Conservation (phyloP, 306 rosid species). For the Malus fusca region DNA sequence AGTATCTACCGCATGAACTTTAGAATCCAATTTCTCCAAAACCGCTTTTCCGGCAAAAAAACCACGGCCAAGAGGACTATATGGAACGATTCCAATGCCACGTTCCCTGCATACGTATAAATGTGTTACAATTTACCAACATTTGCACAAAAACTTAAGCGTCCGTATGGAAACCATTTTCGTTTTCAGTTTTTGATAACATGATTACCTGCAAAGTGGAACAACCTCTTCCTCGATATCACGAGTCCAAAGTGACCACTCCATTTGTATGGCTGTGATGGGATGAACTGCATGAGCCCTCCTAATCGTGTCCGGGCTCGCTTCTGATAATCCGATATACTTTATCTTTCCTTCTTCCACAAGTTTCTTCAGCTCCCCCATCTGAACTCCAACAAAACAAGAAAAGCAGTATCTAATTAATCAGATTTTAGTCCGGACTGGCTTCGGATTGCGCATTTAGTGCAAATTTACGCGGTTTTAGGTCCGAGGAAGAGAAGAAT, state of each 20-base stretch:
- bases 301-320: constrained; percentile 64
- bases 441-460: too few relatives aligned
- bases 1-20: constrained; percentile 30
- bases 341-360: constrained; percentile 72
- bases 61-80: constrained; percentile 77
- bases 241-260: constrained; percentile 80
- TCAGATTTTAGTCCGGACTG: background rate
- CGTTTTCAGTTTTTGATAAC: background rate
- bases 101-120: constrained; percentile 43
- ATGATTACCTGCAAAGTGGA: background rate
- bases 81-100: constrained; percentile 75
- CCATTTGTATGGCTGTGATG: constrained; percentile 63
- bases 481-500: too few relatives aligned
- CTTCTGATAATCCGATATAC: constrained; percentile 72
- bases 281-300: constrained; percentile 89
- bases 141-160: background rate
- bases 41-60: constrained; percentile 71
- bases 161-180: too few relatives aligned
- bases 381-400: constrained; percentile 19
- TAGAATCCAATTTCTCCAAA: constrained; percentile 31
- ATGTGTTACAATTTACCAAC: background rate
- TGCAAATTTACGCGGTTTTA: too few relatives aligned
- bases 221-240: constrained; percentile 41
- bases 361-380: constrained; percentile 68
- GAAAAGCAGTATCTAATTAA: background rate